Evolutionary conservation across 2,329 filamentous ascomycete species (phyloP).

Genomic region (Beauveria sp.): DNA sequence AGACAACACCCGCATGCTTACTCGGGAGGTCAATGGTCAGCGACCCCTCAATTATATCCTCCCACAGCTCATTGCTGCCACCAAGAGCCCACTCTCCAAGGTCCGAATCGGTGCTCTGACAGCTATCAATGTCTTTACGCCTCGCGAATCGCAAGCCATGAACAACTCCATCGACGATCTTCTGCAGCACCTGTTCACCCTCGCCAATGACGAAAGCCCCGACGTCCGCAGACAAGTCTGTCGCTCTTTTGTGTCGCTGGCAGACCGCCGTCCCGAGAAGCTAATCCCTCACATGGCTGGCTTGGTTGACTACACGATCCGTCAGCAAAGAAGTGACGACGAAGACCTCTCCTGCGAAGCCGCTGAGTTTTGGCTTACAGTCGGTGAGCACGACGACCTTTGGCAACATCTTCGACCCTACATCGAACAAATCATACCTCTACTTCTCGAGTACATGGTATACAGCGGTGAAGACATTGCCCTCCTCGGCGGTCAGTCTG

Average conservation of each 20-base stretch:
- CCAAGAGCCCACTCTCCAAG: conserved; percentile 65
- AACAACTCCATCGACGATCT: conserved; percentile 73
- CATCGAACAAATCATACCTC: conserved; percentile 78
- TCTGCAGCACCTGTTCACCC: conserved; percentile 71
- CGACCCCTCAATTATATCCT: conserved; percentile 82
- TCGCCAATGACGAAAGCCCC: conserved; percentile 67
- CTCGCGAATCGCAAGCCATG: conserved; percentile 75
- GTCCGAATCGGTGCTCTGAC: conserved; percentile 74
- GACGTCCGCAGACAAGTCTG: conserved; percentile 92
- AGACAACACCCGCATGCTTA: conserved; percentile 81
- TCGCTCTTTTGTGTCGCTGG: conserved; percentile 83
- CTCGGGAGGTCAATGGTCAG: conserved; percentile 82
- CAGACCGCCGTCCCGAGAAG: conserved; percentile 85
- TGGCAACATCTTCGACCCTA: conserved; percentile 71
- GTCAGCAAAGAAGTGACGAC: conserved; percentile 81
- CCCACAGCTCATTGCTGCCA: conserved; percentile 84
- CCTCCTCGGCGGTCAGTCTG: conserved; percentile 72
- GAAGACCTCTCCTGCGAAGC: conserved; percentile 89
- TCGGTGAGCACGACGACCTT: conserved; percentile 78
- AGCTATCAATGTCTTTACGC: conserved; percentile 86
- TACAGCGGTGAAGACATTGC: conserved; percentile 92
- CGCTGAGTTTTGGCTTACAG: conserved; percentile 93
- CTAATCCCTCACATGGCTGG: conserved; percentile 80
- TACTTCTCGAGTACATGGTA: conserved; percentile 89
- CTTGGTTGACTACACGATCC: conserved; percentile 86